Base-by-base conservation (phyloP, 805 yeast species). In the Ogataea neopini region DNA sequence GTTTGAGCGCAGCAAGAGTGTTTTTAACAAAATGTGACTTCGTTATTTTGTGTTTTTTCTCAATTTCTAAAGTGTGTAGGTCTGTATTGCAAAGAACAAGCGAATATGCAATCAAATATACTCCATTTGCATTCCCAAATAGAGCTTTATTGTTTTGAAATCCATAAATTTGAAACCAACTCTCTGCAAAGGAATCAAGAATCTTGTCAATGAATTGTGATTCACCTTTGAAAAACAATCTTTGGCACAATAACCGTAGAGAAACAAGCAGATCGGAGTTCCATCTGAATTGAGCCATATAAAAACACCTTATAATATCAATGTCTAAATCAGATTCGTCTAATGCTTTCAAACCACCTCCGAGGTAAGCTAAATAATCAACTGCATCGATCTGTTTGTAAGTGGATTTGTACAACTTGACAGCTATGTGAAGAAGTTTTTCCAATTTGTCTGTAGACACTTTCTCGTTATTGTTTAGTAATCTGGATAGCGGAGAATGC, bases 191-290 rank as follows among this genome's bases (percentile, higher is more conserved):
- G 3, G 83, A 74, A 37, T 85, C 83, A 47, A 89, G 68, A 25
- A 88, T 76, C 41, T 87, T 75, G 64, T 88, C 94, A 44, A 88
- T 81, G 58, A 84, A 86, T 57, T 86, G 91, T 2, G 94, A 81
- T 66, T 89, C 96, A 6, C 92, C 96, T 59, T 81, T 80, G 57
- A 89, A 74, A 65, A 84, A 85, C n/a, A 88, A 61, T 53, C 74
- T 78, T 32, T 76, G 74, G 54, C 95, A 88, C 26, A 88, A 68
- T 38, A 65, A 64, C 26, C 89, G 69, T 14, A 89, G 72, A 1
- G 89, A 72, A 2, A 66, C 63, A 35, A 87, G 67, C 39, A 88
- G 66, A 47, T 79, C 77, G n/a, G 70, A 57, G 40, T 75, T 73
- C 63, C 75, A 67, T 41, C 67, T 54, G 60, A 77, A 78, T 28